A percentile compares a stretch with the other conserved stretches of the same genome.
phyloP scores from a whole-genome alignment of 2,329 filamentous ascomycete species.

The Sclerotinia nivalis region DNA sequence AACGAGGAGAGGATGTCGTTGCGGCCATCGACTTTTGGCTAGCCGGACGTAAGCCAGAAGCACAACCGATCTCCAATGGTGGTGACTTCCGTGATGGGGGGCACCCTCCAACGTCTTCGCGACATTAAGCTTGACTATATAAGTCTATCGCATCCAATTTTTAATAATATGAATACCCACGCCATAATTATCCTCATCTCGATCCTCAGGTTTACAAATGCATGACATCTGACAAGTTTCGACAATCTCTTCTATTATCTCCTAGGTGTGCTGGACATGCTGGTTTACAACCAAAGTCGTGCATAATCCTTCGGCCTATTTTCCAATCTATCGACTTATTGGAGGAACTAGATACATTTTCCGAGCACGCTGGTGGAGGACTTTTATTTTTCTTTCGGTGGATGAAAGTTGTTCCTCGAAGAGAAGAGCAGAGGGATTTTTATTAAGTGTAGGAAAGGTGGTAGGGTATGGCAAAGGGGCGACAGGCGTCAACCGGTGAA shows the following conservation, averaged over 20 bases:
- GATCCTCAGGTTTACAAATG: constrained; percentile 20
- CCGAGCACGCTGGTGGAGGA: constrained; percentile 15
- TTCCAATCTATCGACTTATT: constrained; percentile 17
- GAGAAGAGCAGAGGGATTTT: constrained; percentile 15
- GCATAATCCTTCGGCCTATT: constrained; percentile 22
- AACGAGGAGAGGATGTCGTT: constrained; percentile 88
- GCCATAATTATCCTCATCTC: constrained; percentile 23
- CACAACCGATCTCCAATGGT: constrained; percentile 28
- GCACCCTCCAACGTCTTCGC: constrained; percentile 34
- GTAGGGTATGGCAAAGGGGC: constrained; percentile 8
- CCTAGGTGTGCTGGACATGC: constrained; percentile 24
- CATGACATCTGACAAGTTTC: constrained; percentile 22
- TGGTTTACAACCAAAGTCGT: constrained; percentile 24
- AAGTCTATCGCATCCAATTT: constrained; percentile 13
- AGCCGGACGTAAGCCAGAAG: constrained; percentile 39
- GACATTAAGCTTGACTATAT: constrained; percentile 31
- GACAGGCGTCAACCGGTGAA: constrained; percentile 15
- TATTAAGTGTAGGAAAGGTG: constrained; percentile 7
- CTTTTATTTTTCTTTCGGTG: constrained; percentile 13
- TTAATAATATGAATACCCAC: constrained; percentile 23
- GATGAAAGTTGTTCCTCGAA: constrained; percentile 14
- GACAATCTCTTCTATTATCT: constrained; percentile 22
- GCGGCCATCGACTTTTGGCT: constrained; percentile 94
- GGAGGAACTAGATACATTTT: constrained; percentile 19
- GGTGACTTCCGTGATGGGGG: constrained; percentile 29